Percentiles rank a stretch among this genome's conserved stretches.
Conservation (phyloP, 1,139 yeast species). For the Nakaseomyces delphensis region DNA sequence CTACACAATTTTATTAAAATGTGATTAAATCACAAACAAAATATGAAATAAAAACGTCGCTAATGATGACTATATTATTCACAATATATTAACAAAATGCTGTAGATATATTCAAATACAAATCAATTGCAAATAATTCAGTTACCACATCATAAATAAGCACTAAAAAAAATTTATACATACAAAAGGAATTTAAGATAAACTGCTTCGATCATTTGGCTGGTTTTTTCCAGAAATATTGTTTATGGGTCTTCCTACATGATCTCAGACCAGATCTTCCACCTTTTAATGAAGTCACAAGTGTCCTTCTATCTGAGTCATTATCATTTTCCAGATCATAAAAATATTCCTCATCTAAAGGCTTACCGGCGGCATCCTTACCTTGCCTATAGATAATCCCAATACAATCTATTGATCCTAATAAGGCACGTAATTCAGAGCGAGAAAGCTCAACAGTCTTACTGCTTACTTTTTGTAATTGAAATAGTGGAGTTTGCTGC, state of each 20-base stretch:
- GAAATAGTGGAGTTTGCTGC: constrained; percentile 74
- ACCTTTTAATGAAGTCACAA: constrained; percentile 74
- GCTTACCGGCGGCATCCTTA: constrained; percentile 94
- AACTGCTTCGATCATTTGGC: constrained; percentile 16
- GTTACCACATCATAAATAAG: not conserved
- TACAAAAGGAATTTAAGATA: not conserved
- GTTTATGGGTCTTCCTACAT: constrained; percentile 91
- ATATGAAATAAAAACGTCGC: not conserved
- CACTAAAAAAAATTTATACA: not conserved
- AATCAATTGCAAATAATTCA: too few relatives aligned
- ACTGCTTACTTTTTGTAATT: constrained; percentile 52
- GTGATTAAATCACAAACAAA: not conserved
- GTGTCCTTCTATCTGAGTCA: constrained; percentile 55
- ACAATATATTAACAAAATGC: too few relatives aligned
- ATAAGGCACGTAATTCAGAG: constrained; percentile 40
- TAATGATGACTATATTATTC: too few relatives aligned
- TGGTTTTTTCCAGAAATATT: constrained; percentile 80
- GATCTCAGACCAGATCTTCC: constrained; percentile 70
- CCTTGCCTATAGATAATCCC: constrained; percentile 85
- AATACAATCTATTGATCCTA: constrained; percentile 40
- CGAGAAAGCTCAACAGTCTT: constrained; percentile 38
- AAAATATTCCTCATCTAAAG: constrained; percentile 86
- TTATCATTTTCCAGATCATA: constrained; percentile 76
- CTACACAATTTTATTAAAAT: too few relatives aligned
- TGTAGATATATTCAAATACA: too few relatives aligned